A percentile compares a stretch with the other conserved stretches of the same genome.
phyloP scores from a whole-genome alignment of 306 rosid genomes.

The Quercus cerris region DNA sequence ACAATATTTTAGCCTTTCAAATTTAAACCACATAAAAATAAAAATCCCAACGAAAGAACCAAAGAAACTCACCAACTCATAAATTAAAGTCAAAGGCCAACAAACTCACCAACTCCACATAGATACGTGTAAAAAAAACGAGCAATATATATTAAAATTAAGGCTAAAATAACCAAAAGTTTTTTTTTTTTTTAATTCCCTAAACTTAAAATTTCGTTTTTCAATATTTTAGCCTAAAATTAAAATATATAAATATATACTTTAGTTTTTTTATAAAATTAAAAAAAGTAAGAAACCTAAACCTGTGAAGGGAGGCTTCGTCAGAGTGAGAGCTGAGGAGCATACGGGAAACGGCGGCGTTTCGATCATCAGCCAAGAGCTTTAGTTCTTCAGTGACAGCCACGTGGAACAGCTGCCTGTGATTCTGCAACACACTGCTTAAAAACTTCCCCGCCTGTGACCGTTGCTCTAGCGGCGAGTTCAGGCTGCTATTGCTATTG shows the following conservation, averaged over 20 bases:
- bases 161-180: not conserved
- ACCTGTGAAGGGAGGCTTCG: constrained; percentile 85
- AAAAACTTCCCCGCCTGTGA: constrained; percentile 63
- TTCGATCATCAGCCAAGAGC: constrained; percentile 65
- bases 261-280: not conserved
- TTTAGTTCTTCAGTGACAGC: constrained; percentile 70
- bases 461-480: constrained; percentile 67
- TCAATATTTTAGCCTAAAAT: too few relatives aligned
- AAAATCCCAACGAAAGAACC: not conserved
- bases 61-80: too few relatives aligned
- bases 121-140: not conserved
- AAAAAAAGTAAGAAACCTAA: constrained; percentile 44
- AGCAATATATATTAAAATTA: not conserved
- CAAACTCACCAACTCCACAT: not conserved
- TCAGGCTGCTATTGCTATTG: constrained; percentile 36
- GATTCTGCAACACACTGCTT: constrained; percentile 68
- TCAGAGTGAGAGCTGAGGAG: constrained; percentile 37
- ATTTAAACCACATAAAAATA: not conserved
- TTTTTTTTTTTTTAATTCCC: too few relatives aligned
- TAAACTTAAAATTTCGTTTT: too few relatives aligned
- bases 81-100: not conserved
- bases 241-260: not conserved
- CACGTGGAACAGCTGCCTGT: constrained; percentile 70
- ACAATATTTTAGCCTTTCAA: too few relatives aligned
- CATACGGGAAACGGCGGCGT: constrained; percentile 58